Base-by-base conservation (phyloP, 2,329 filamentous ascomycete genomes). In the Cryphonectria naterciae region DNA sequence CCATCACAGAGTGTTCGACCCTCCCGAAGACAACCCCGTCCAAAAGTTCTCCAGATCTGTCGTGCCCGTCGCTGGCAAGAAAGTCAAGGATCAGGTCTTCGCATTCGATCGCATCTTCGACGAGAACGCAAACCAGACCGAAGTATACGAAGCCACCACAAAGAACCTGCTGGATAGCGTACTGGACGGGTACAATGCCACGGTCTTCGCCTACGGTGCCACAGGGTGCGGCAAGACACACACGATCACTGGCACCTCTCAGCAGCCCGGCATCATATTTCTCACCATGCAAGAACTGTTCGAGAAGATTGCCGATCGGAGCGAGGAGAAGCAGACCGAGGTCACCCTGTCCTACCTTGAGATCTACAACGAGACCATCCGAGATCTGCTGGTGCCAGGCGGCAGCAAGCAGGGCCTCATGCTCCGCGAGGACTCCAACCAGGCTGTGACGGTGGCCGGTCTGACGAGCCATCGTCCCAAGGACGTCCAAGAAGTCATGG, bases 361-460 rank as follows among this genome's bases (percentile, higher is more conserved):
- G 79, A 99, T 99, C 74, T 99, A 99, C 86, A 99, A 99, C 79
- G 96, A 99, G 83, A 98, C 95, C 0, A 99, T 99, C 77, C 93
- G 96, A 67, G 96, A 99, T 83, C 83, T 99, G 77, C 86, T 99
- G 60, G 92, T 96, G n/a, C 92, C 93, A 0, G 92, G 92, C 35
- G 93, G 91, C 52, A 93, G 91, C 81, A 96, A 95, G 82, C 88
- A 90, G 75, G 92, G 94, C 3, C 82, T 99, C 74, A 97, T 96
- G 91, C 87, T 99, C 56, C 92, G 96, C 64, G 96, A 99, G 81
- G 96, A 99, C 83, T 92, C 93, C 70, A 95, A 98, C 77, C 93
- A 97, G 79, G 90, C 93, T 15, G 96, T 99, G 10, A 96, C 93
- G 0, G 96, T 99, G 1, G 88, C 93, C 5, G 96, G 95, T 0